These are phyloP conservation scores for Fraxinus sp. DNA, from an alignment of 305 asterid species.

Conservation along the genomic window DNA sequence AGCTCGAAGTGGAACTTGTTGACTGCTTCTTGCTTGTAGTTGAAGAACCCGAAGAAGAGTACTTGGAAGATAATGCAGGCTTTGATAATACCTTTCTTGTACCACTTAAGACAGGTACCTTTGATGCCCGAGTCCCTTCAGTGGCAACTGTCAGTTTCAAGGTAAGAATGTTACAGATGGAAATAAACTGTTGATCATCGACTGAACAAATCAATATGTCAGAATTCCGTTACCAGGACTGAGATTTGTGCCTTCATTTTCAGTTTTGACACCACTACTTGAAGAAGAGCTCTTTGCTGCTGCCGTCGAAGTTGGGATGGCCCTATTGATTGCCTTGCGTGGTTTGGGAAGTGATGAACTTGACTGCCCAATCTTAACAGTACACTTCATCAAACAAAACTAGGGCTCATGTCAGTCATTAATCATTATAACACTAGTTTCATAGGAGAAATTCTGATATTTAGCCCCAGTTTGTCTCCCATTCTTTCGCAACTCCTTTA, in stretches of 20 bases:
- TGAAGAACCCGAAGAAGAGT: slow-evolving; percentile 37
- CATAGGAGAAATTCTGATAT: neutral
- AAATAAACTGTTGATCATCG: neutral
- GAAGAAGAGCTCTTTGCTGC: slow-evolving; percentile 53
- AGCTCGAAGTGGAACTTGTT: slow-evolving; percentile 49
- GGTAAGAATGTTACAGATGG: neutral
- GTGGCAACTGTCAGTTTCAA: slow-evolving; percentile 39
- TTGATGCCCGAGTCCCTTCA: slow-evolving; percentile 55
- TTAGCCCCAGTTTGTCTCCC: neutral
- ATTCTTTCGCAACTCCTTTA: too few relatives aligned
- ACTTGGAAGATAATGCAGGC: slow-evolving; percentile 38
- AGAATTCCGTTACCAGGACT: slow-evolving; percentile 36
- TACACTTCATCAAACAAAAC: slow-evolving; percentile 40
- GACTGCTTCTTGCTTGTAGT: slow-evolving; percentile 45
- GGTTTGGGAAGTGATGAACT: slow-evolving; percentile 44
- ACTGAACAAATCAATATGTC: neutral
- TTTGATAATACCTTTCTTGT: slow-evolving; percentile 53
- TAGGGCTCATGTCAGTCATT: slow-evolving; percentile 18
- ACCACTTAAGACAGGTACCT: slow-evolving; percentile 41
- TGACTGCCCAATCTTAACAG: slow-evolving; percentile 38
- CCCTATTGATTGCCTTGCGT: slow-evolving; percentile 42
- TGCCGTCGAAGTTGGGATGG: slow-evolving; percentile 34
- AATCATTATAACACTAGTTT: neutral
- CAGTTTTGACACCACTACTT: slow-evolving; percentile 47
- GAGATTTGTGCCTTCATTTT: slow-evolving; percentile 42